These are phyloP conservation scores for Eruca vesicaria DNA, from an alignment of 441 rosid species.

Conservation along the genomic window DNA sequence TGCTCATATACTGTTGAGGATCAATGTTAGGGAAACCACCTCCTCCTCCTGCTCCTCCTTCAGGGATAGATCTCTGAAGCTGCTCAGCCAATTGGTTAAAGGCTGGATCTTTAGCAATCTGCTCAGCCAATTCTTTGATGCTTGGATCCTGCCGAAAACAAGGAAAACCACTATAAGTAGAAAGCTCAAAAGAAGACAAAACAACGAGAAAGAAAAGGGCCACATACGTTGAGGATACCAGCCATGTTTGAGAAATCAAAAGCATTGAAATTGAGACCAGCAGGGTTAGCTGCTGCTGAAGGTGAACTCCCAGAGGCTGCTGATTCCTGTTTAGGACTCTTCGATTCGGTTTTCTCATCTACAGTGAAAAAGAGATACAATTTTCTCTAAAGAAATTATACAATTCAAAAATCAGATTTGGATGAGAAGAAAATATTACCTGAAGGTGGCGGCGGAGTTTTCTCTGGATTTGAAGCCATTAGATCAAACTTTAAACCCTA, in stretches of 20 bases:
- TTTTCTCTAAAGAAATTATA: too few species aligned
- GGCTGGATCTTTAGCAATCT: slow-evolving; percentile 85
- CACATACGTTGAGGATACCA: slow-evolving; percentile 69
- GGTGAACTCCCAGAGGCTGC: slow-evolving; percentile 43
- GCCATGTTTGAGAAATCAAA: slow-evolving; percentile 87
- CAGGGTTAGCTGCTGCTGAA: slow-evolving; percentile 35
- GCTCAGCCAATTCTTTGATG: slow-evolving; percentile 83
- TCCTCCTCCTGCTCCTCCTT: slow-evolving; percentile 42
- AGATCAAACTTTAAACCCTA: slow-evolving; percentile 1
- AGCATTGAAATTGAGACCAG: slow-evolving; percentile 50
- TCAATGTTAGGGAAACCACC: slow-evolving; percentile 66
- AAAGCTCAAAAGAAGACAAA: not conserved
- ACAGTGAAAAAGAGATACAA: not conserved
- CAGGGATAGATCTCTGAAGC: slow-evolving; percentile 71
- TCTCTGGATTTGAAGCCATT: slow-evolving; percentile 63
- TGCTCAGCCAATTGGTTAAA: slow-evolving; percentile 95
- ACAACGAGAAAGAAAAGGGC: not conserved
- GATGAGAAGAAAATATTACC: too few species aligned
- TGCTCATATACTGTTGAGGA: slow-evolving; percentile 62
- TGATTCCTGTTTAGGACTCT: slow-evolving; percentile 44
- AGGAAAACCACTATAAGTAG: slow-evolving; percentile 1
- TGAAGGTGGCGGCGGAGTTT: slow-evolving; percentile 50
- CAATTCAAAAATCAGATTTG: too few species aligned
- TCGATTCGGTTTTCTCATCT: slow-evolving; percentile 50
- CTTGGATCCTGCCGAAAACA: slow-evolving; percentile 78